Base-by-base conservation (phyloP, 257 asterid genomes). In the Lycium barbarum region DNA sequence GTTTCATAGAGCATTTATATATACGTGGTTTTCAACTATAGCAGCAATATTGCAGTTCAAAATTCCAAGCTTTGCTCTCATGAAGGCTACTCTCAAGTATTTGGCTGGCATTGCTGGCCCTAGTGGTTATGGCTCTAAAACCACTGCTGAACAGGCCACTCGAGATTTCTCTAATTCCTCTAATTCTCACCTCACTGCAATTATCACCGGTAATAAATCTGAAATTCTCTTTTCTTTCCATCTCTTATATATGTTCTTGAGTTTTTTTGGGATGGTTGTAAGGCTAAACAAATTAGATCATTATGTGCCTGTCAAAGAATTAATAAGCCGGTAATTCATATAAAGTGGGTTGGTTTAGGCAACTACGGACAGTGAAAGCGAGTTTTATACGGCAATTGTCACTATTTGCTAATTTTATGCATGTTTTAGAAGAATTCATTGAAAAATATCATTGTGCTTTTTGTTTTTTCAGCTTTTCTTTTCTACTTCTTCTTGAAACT, bases 71-170 rank as follows among this genome's bases (percentile, higher is more conserved):
- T 74, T 85, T 83, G 86, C 67, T 45, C 72, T 84, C 3, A 93
- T 94, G 97, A 95, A 92, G 91, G 92, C 91, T 17, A 91, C 97
- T 1, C 70, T 95, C 40, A 93, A 94, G 85, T 95, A 95, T 90
- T 88, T 95, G 83, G 94, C 95, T 6, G 98, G 98, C 18, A 84
- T 92, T 88, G 89, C 94, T 3, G 98, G 98, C 55, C 96, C 95
- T 0, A 95, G 94, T 84, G 98, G 98, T 63, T 93, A 89, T 85
- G 95, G 98, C 43, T 95, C 98, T 6, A 93, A 88, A 86, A 90
- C 98, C 11, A 92, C 95, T 14, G 98, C 98, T 18, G 90, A 90
- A 6, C 90, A 95, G 76, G 90, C 94, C 11, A 88, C 96, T 84
- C 53, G 82, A 45, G 88, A 91, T 82, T 90, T 85, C 20, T 81